Conservation (phyloP, 371 early-diverging fungal genomes). For the Rhizopus delemar region DNA sequence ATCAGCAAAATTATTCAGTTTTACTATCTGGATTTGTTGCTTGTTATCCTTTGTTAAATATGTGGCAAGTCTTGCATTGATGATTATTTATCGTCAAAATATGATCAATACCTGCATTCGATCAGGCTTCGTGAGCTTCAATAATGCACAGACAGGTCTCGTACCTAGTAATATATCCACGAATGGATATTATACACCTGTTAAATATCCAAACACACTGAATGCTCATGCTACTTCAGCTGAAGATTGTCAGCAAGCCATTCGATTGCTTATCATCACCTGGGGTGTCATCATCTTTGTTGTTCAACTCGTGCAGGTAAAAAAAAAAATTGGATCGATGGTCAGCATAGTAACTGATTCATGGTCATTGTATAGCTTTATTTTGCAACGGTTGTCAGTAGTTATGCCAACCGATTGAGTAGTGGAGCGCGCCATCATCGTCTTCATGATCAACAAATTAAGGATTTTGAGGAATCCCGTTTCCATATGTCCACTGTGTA, state of each 20-base stretch:
- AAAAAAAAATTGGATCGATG: neutral
- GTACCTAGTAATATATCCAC: conserved; percentile 2
- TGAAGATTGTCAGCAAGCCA: conserved; percentile 10
- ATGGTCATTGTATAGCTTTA: conserved; percentile 34
- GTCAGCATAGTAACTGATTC: neutral
- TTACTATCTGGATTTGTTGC: conserved; percentile 27
- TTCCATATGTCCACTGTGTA: conserved; percentile 56
- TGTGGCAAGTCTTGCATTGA: conserved; percentile 20
- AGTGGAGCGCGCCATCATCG: conserved; percentile 55
- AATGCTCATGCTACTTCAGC: conserved; percentile 23
- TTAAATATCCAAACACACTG: conserved; percentile 28
- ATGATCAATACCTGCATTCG: conserved; percentile 25
- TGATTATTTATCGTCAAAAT: conserved; percentile 14
- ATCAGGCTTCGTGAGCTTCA: conserved; percentile 26
- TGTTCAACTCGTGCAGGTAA: conserved; percentile 28
- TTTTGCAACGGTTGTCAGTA: conserved; percentile 49
- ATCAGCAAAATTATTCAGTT: conserved; percentile 32
- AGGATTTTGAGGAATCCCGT: conserved; percentile 54
- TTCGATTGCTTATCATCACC: conserved; percentile 15
- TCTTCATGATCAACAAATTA: conserved; percentile 55
- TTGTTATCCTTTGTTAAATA: conserved; percentile 22
- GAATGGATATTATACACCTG: conserved; percentile 22
- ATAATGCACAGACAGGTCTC: conserved; percentile 22
- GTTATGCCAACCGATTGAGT: conserved; percentile 46
- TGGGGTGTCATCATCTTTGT: conserved; percentile 22